Base-by-base conservation (phyloP, 2,329 filamentous ascomycete genomes). In the Pseudogymnoascus sp. region DNA sequence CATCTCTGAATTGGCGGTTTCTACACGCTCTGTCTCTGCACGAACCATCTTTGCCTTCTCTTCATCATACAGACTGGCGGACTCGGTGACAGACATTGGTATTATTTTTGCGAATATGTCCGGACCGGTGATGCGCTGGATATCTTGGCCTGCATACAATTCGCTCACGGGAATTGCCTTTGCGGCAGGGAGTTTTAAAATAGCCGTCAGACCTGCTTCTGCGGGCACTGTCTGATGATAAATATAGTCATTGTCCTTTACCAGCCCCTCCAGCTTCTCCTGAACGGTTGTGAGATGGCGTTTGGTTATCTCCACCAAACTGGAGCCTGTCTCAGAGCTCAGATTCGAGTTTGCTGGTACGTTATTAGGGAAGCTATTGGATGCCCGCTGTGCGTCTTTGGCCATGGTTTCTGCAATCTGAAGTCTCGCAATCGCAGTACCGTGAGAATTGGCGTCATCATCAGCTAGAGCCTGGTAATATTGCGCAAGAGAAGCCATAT, bases 131-230 rank as follows among this genome's bases (percentile, higher is more conserved):
- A 99, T 97, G 25, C 92, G 84, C 73, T 96, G 91, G 42, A 99
- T 97, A 73, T 99, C 94, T 75, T 97, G 94, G 1, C 93, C 93
- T 63, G 95, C 92, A 71, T 99, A 99, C 0, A 99, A 80, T 73
- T 99, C 95, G 72, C 90, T 96, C 30, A 99, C 93, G 0, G 94
- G 93, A 65, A 99, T 97, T 3, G 94, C 92, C 74, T 99, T 99
- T 6, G 94, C 92, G 1, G 94, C 95, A 4, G 93, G 92, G 14
- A 97, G 81, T 74, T 97, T 99, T 2, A 92, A 84, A 58, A 99
- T 92, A 1, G 88, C 83, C 1, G 90, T 79, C 11, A 99, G 78
- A 28, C 88, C 88, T 3, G 92, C 90, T 74, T 97, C 92, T 8
- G 88, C 87, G 0, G 94, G 93, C 1, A 99, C 88, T 1, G 86